Percentiles rank a stretch among this genome's conserved stretches.
Conservation (phyloP, 495 filamentous ascomycete genomes). For the Penicillium cinerascens region DNA sequence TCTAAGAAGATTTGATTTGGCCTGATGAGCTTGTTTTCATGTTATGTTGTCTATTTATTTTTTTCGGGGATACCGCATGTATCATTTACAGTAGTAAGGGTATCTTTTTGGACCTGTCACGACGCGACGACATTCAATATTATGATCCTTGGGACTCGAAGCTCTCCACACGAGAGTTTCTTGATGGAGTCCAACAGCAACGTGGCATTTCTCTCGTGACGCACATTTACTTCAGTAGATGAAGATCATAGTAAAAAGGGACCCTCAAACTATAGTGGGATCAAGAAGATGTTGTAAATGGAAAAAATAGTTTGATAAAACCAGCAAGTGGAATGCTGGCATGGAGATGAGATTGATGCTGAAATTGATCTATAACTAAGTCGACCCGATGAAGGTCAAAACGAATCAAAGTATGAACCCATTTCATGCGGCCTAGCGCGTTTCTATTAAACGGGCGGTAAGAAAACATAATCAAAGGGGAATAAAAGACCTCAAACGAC, state of each 20-base stretch:
- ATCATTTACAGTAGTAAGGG: not conserved
- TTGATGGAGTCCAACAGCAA: not conserved
- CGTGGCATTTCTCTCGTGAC: not conserved
- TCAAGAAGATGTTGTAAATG: too few relatives aligned
- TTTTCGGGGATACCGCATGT: not conserved
- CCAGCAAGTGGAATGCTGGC: not conserved
- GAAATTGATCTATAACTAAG: constrained; percentile 15
- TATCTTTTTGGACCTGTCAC: not conserved
- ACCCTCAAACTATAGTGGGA: not conserved
- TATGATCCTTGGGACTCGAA: not conserved
- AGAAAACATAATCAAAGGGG: not conserved
- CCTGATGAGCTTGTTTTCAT: not conserved
- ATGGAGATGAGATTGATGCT: not conserved
- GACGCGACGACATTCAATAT: constrained; percentile 4
- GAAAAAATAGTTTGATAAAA: not conserved
- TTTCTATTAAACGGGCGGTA: constrained; percentile 15
- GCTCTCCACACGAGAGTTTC: not conserved
- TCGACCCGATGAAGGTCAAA: constrained; percentile 7
- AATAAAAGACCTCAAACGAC: constrained; percentile 2
- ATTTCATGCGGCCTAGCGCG: constrained; percentile 18
- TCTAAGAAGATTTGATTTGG: constrained; percentile 12
- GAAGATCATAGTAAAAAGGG: too few relatives aligned
- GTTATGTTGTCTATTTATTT: too few relatives aligned
- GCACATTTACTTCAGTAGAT: not conserved
- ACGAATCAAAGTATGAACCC: not conserved